These are phyloP conservation scores for Cordyceps sp. DNA, from an alignment of 2,329 filamentous ascomycete species.

Conservation along the genomic window DNA sequence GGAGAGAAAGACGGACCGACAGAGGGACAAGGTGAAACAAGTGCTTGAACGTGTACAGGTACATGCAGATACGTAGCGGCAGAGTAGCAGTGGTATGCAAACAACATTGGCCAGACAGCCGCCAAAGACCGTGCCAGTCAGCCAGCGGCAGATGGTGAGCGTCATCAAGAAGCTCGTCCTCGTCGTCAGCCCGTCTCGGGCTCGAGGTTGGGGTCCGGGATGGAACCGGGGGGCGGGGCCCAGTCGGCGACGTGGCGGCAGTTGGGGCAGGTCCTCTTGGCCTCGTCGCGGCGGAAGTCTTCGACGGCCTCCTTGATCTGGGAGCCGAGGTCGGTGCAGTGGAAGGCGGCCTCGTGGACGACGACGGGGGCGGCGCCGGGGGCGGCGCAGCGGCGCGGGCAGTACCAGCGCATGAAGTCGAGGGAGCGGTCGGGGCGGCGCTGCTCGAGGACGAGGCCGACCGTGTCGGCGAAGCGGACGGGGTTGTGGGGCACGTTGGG, in stretches of 20 bases:
- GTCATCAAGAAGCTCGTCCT: too few relatives aligned
- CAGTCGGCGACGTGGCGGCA: slow-evolving; percentile 66
- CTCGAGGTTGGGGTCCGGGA: slow-evolving; percentile 39
- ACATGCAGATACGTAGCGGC: too few relatives aligned
- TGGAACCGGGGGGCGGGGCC: slow-evolving; percentile 43
- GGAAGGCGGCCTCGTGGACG: slow-evolving; percentile 75
- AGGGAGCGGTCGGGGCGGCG: slow-evolving; percentile 50
- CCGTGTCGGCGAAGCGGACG: slow-evolving; percentile 79
- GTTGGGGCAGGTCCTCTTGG: slow-evolving; percentile 54
- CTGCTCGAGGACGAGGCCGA: slow-evolving; percentile 89
- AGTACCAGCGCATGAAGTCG: slow-evolving; percentile 87
- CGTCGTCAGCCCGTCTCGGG: not conserved
- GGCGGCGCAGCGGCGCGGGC: slow-evolving; percentile 41
- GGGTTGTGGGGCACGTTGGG: slow-evolving; percentile 95
- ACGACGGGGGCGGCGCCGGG: slow-evolving; percentile 16
- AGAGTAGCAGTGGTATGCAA: too few relatives aligned
- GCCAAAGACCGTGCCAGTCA: too few relatives aligned
- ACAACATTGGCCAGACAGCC: too few relatives aligned
- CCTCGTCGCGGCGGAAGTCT: slow-evolving; percentile 51
- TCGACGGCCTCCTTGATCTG: slow-evolving; percentile 91
- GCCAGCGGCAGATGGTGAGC: too few relatives aligned
- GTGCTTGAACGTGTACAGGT: not conserved
- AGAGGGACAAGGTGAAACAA: slow-evolving; percentile 1
- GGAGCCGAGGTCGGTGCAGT: slow-evolving; percentile 78
- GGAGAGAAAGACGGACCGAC: too few relatives aligned